Percentiles rank a stretch among this genome's conserved stretches.
These are phyloP conservation scores for Effrenium voratum DNA, from an alignment of 73 alveolate genomes.

Conservation along the genomic window DNA sequence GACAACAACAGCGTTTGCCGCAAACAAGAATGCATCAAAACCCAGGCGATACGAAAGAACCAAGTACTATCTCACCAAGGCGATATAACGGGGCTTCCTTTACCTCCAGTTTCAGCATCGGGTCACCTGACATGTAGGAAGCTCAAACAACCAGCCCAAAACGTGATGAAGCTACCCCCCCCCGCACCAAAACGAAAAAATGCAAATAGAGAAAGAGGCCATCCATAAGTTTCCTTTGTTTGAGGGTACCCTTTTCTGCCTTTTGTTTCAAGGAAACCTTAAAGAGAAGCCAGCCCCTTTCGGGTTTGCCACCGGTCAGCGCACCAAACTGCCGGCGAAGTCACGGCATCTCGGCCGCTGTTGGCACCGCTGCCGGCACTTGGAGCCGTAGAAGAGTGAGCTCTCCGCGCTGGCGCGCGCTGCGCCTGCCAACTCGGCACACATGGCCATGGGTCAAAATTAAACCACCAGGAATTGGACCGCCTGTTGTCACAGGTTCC, in stretches of 20 bases:
- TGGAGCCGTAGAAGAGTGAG: slow-evolving; percentile 83
- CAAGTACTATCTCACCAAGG: no score
- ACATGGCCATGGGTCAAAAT: no score
- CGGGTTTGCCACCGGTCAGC: not conserved
- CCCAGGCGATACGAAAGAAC: no score
- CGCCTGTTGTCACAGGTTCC: no score
- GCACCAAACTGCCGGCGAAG: not conserved
- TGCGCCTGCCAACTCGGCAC: slow-evolving; percentile 27
- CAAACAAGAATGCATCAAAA: no score
- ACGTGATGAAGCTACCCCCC: not conserved
- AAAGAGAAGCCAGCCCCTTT: not conserved
- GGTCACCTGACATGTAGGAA: no score
- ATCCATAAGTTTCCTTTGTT: no score
- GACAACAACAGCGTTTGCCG: no score
- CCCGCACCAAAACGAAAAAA: not conserved
- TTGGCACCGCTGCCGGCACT: slow-evolving; percentile 84
- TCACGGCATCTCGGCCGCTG: slow-evolving; percentile 41
- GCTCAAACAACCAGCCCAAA: not conserved
- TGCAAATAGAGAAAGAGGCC: not conserved
- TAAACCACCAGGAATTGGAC: no score
- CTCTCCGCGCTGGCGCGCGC: slow-evolving; percentile 81
- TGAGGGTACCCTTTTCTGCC: not conserved
- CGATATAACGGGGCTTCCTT: no score
- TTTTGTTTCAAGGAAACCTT: not conserved
- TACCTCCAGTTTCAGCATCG: no score